Evolutionary conservation across 257 asterid genomes (phyloP), one percentile per base, ranked within the genome.

Genomic region (Eucommia ulmoides): DNA sequence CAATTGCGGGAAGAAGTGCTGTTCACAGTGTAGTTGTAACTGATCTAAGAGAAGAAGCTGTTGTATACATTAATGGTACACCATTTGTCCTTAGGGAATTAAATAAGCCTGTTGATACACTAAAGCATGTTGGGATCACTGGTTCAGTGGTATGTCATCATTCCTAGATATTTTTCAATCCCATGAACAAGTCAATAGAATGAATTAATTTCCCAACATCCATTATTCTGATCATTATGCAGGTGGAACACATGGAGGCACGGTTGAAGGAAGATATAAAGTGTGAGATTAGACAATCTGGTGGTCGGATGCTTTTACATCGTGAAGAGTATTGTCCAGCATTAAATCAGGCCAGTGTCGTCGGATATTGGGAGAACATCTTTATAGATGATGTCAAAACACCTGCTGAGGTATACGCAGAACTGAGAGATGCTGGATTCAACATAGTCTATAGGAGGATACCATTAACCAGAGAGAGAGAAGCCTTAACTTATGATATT

Each of bases 231-330:
- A 62, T 49, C 63, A 23, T 61, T 63, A 47, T 61, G 54, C 82
- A 88, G 97, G 97, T 89, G 72, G 93, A 89, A 73, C 80, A 89
- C 65, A 80, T 89, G 94, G 97, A 89, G 68, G 88, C 75, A 55
- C 93, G 96, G 48, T 63, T 85, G 65, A 89, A 89, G 64, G 96
- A 89, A 73, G 97, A 89, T 65, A 89, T 89, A 58, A 68, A 74
- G 59, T 59, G 73, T 53, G 97, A 82, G 75, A 89, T 84, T 49
- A 72, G 70, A 62, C 81, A 60, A 48, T 84, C 93, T 78, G 94
- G 96, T 65, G 93, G 94, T 64, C 74, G 97, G 62, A 81, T 89
- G 96, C 94, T 89, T 74, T 75, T 89, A 56, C 97, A 88, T 61
- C 95, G 97, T 45, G 97, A 88, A 80, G 97, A 88, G 54, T 88